Evolutionary conservation across 202 grass and related monocot species (phyloP).

Genomic region (Alloteropsis angusta): DNA sequence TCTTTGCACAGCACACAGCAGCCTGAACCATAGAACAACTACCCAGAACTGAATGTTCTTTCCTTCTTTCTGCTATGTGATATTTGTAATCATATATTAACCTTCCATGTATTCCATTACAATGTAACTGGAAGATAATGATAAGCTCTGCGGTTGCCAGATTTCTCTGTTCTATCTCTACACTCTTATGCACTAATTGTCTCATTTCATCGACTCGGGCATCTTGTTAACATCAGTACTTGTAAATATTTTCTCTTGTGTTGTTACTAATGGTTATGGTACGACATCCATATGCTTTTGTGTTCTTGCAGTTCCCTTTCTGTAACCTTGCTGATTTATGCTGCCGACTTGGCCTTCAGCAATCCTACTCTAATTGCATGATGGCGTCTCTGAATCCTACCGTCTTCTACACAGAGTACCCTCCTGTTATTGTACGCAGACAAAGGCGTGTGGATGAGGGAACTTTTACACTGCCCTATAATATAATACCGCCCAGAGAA

Average conservation of each 20-base stretch:
- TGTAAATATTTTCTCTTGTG: background rate
- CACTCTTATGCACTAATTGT: background rate
- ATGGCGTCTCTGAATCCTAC: background rate
- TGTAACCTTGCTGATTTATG: background rate
- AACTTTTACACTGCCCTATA: too few species aligned
- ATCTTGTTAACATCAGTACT: background rate
- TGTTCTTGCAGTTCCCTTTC: background rate
- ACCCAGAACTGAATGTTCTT: background rate
- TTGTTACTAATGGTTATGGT: background rate
- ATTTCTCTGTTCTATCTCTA: background rate
- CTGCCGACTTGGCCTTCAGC: background rate
- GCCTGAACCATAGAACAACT: background rate
- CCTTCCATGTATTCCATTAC: background rate
- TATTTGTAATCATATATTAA: background rate
- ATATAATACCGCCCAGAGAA: too few species aligned
- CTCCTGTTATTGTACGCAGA: too few species aligned
- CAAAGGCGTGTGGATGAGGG: too few species aligned
- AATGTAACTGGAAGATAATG: background rate
- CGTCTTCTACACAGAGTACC: background rate
- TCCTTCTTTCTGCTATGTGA: background rate
- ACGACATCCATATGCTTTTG: background rate
- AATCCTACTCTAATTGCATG: background rate
- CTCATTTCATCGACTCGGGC: background rate
- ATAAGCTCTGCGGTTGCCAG: background rate
- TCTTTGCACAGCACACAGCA: background rate